Evolutionary conservation across 2,329 filamentous ascomycete species (phyloP), one percentile per base, ranked within the genome.

Genomic region (Paecilomyces variotii): DNA sequence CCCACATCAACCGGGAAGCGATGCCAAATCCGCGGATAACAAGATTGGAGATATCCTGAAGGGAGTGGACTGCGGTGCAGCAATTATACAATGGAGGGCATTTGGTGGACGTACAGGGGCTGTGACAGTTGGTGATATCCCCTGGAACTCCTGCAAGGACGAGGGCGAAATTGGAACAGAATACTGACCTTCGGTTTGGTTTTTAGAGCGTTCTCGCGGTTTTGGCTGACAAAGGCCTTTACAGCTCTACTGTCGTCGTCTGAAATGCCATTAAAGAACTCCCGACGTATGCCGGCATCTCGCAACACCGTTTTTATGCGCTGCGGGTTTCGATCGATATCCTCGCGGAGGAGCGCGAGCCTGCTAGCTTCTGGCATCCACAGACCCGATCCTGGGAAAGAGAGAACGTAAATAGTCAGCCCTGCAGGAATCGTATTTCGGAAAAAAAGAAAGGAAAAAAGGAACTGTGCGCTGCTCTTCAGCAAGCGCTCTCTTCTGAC

Each of bases 201-300:
- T 80, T 95, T 96, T 55, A 97, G 79, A 12, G 91, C 90, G 61
- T 84, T 88, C 60, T 86, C 84, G 63, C 83, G 77, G 67, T 96
- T 97, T 64, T 81, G 78, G 51, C 78, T 80, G 25, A 83, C 80
- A 72, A 96, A 96, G 0, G 87, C 88, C 63, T 84, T 80, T 4
- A 94, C 73, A 19, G 81, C 86, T 54, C 83, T 83, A 61, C 83
- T 80, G 60, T 85, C 80, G 57, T 84, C 79, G 55, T 80, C 77
- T 57, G 78, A 72, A 24, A 79, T 75, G 3, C 79, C 79, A 1
- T 82, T 81, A 54, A 93, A 81, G 70, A 92, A 92, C 4, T 80
- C 80, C 57, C 79, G 79, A 60, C 84, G 83, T 68, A 94, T 83
- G 0, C 72, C 74, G 19, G 82, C 77, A 54, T 86, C 80, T 59